These are phyloP conservation scores for Candida chauliodis DNA, from an alignment of 805 yeast genomes.

Conservation along the genomic window DNA sequence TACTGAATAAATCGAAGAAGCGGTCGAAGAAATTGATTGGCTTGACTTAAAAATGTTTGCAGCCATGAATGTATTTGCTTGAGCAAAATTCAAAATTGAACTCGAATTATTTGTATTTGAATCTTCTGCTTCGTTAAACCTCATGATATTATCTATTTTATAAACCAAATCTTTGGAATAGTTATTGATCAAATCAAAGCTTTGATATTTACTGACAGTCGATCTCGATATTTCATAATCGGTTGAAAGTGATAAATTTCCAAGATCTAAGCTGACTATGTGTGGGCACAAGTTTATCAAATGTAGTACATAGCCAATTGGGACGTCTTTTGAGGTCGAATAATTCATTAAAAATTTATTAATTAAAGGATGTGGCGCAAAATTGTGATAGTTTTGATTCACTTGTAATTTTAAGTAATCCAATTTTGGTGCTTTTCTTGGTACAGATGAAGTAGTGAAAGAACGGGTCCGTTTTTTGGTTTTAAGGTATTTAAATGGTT, in stretches of 20 bases:
- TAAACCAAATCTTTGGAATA: slow-evolving; percentile 29
- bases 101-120: neutral
- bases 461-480: slow-evolving; percentile 16
- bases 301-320: slow-evolving; percentile 73
- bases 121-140: slow-evolving; percentile 8
- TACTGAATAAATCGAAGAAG: slow-evolving; percentile 24
- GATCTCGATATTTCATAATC: slow-evolving; percentile 57
- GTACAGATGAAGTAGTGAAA: neutral
- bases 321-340: slow-evolving; percentile 69
- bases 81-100: neutral
- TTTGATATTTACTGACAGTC: slow-evolving; percentile 31
- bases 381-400: neutral
- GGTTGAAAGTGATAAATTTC: slow-evolving; percentile 55
- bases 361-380: slow-evolving; percentile 51
- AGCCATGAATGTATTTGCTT: slow-evolving; percentile 3
- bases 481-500: slow-evolving; percentile 19
- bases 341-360: slow-evolving; percentile 61
- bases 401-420: slow-evolving; percentile 9
- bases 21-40: slow-evolving; percentile 14
- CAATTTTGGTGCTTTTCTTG: slow-evolving; percentile 9
- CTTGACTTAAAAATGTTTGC: slow-evolving; percentile 8
- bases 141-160: slow-evolving; percentile 22
- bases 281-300: slow-evolving; percentile 66
- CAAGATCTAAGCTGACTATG: slow-evolving; percentile 52
- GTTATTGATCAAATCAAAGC: slow-evolving; percentile 37